These are phyloP conservation scores for Thielaviopsis populi DNA, from an alignment of 2,329 filamentous ascomycete species.

Conservation along the genomic window DNA sequence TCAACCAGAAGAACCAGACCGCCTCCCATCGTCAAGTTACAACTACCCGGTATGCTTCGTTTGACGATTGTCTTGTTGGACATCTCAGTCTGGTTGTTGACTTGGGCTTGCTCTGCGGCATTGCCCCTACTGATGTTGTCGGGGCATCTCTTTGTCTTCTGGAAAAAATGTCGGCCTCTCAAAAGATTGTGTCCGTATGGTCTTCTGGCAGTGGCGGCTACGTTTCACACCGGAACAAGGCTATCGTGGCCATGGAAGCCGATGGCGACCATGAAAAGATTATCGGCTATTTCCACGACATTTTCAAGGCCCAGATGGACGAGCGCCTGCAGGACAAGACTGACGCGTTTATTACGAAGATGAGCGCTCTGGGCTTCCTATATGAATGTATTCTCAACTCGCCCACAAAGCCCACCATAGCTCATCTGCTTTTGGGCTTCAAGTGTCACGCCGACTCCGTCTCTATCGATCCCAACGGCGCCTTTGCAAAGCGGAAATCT, in stretches of 20 bases:
- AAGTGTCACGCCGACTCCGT: slow-evolving; percentile 57
- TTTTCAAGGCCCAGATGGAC: slow-evolving; percentile 48
- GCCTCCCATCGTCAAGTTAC: slow-evolving; percentile 49
- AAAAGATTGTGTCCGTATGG: slow-evolving; percentile 60
- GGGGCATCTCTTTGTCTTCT: slow-evolving; percentile 68
- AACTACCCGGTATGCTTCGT: slow-evolving; percentile 59
- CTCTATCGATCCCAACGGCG: slow-evolving; percentile 49
- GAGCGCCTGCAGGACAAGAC: slow-evolving; percentile 54
- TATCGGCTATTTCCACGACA: slow-evolving; percentile 15
- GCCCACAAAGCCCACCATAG: slow-evolving; percentile 67
- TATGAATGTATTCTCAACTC: slow-evolving; percentile 63
- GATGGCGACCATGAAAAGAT: slow-evolving; percentile 71
- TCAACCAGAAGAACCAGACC: slow-evolving; percentile 28
- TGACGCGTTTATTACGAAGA: slow-evolving; percentile 65
- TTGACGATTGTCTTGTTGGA: slow-evolving; percentile 80
- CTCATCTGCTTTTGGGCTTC: slow-evolving; percentile 83
- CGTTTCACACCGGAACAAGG: slow-evolving; percentile 54
- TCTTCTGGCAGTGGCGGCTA: slow-evolving; percentile 23
- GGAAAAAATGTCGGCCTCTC: slow-evolving; percentile 72
- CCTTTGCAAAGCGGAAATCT: slow-evolving; percentile 57
- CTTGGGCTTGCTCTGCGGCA: slow-evolving; percentile 72
- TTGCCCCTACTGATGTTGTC: slow-evolving; percentile 66
- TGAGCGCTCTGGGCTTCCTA: slow-evolving; percentile 73
- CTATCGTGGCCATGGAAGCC: slow-evolving; percentile 74
- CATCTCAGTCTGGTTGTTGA: slow-evolving; percentile 67